Percentiles rank a stretch among this genome's conserved stretches.
Conservation (phyloP, 345 rosid species). For the Excoecaria cochinchinensis region DNA sequence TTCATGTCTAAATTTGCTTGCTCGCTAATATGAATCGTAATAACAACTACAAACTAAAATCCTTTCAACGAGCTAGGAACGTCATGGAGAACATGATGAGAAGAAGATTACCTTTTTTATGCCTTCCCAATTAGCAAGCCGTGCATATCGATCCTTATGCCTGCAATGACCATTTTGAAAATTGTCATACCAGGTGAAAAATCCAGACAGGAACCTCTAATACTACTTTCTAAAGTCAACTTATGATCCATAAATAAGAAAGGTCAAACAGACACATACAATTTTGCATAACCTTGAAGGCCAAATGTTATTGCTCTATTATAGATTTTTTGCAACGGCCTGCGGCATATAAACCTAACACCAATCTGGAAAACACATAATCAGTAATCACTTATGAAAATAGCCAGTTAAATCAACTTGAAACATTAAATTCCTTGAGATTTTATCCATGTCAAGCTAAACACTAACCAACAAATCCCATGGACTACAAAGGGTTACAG, state of each 20-base stretch:
- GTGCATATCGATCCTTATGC: slow-evolving; percentile 80
- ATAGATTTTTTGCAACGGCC: slow-evolving; percentile 65
- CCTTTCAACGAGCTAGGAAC: neutral
- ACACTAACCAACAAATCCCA: slow-evolving; percentile 93
- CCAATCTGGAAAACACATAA: slow-evolving; percentile 58
- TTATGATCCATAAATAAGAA: neutral
- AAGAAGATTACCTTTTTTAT: slow-evolving; percentile 61
- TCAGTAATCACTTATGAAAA: neutral
- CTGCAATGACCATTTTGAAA: slow-evolving; percentile 42
- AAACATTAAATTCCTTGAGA: neutral
- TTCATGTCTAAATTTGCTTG: too few species aligned
- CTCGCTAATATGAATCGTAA: too few species aligned
- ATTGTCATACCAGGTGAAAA: slow-evolving; percentile 11
- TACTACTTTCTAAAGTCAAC: neutral
- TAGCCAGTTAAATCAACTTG: neutral
- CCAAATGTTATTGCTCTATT: slow-evolving; percentile 86
- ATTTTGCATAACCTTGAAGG: slow-evolving; percentile 84
- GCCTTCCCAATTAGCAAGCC: slow-evolving; percentile 96
- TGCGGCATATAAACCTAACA: slow-evolving; percentile 76
- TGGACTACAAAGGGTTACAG: slow-evolving; percentile 79
- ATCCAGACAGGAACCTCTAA: neutral
- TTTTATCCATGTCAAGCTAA: neutral
- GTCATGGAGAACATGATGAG: slow-evolving; percentile 16
- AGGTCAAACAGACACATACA: slow-evolving; percentile 50
- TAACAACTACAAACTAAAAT: neutral